phyloP scores from a whole-genome alignment of 1,139 yeast species.

The Saccharomyces hybrid region DNA sequence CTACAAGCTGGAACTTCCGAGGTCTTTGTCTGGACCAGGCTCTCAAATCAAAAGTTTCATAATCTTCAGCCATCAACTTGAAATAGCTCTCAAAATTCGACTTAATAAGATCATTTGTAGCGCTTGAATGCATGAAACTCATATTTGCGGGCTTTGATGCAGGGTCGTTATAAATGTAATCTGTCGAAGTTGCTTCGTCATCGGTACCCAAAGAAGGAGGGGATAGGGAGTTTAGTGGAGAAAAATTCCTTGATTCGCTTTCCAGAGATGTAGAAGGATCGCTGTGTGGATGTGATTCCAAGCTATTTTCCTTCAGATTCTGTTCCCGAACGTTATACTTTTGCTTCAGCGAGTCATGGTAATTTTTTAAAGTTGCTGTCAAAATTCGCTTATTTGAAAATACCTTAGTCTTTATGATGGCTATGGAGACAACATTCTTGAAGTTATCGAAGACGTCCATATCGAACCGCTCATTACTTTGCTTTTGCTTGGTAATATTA shows the following conservation, averaged over 20 bases:
- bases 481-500: constrained; percentile 1
- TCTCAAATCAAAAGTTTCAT: constrained; percentile 24
- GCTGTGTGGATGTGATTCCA: neutral
- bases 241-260: neutral
- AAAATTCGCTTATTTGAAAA: constrained; percentile 15
- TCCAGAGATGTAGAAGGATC: neutral
- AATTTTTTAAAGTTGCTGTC: constrained; percentile 9
- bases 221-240: constrained; percentile 6
- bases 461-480: constrained; percentile 5
- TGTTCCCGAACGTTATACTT: constrained; percentile 7
- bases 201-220: constrained; percentile 1
- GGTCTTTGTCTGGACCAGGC: neutral
- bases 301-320: neutral
- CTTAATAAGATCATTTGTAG: constrained; percentile 11
- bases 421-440: constrained; percentile 19
- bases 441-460: constrained; percentile 4
- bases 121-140: neutral
- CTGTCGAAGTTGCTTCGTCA: neutral
- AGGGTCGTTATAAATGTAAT: neutral
- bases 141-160: neutral
- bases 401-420: constrained; percentile 19
- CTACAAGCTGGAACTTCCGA: constrained; percentile 7
- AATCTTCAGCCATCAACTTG: constrained; percentile 24
- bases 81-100: constrained; percentile 26
- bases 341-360: constrained; percentile 6